Evolutionary conservation across 257 asterid species (phyloP).

Genomic region (Solanum tarapatanum): DNA sequence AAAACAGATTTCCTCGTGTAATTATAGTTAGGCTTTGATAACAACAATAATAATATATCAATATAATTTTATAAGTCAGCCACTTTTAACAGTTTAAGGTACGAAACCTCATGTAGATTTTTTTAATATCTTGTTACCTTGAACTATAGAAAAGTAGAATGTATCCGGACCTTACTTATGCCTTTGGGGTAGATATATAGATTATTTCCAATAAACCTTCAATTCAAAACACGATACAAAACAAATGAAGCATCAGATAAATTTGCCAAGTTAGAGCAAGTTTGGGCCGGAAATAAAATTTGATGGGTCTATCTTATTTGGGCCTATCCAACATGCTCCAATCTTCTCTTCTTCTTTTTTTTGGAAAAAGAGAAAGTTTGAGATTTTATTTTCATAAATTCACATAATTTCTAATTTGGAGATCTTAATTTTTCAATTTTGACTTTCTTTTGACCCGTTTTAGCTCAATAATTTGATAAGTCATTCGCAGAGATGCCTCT

Average conservation of each 20-base stretch:
- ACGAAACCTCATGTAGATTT: too few species aligned
- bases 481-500: neutral
- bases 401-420: neutral
- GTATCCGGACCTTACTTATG: rapidly evolving
- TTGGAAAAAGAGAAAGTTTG: neutral
- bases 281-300: neutral
- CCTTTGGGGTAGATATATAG: too few species aligned
- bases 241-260: neutral
- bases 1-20: too few species aligned
- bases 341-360: neutral
- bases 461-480: neutral
- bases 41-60: too few species aligned
- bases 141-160: too few species aligned
- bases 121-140: too few species aligned
- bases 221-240: too few species aligned
- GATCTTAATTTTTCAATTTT: neutral
- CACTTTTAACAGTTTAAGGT: too few species aligned
- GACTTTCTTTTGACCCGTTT: neutral
- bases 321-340: neutral
- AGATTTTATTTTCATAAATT: neutral
- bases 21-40: neutral
- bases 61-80: rapidly evolving
- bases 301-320: neutral
- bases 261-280: neutral
- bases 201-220: rapidly evolving